These are phyloP conservation scores for Moricandia arvensis DNA, from an alignment of 345 rosid genomes.

Conservation along the genomic window DNA sequence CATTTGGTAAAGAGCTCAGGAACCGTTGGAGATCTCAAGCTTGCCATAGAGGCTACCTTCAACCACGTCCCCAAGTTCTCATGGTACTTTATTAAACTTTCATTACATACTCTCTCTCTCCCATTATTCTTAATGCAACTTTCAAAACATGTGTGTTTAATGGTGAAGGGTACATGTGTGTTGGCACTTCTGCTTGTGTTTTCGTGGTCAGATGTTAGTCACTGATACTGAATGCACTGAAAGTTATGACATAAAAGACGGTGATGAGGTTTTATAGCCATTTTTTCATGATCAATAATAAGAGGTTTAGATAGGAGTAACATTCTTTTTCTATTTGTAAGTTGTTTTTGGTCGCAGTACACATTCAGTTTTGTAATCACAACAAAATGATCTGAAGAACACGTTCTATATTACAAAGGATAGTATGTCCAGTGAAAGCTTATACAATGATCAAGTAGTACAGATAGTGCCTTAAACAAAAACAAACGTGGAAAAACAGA, in stretches of 20 bases:
- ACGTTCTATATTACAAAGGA: slow-evolving; percentile 28
- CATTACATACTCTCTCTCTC: not conserved
- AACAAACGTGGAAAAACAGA: slow-evolving; percentile 26
- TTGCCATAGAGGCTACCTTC: slow-evolving; percentile 70
- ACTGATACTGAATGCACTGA: slow-evolving; percentile 52
- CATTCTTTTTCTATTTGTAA: too few relatives aligned
- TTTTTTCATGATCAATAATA: not conserved
- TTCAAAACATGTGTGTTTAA: not conserved
- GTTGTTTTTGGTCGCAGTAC: not conserved
- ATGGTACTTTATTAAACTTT: slow-evolving; percentile 40
- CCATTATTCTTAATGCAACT: not conserved
- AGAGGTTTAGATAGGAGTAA: not conserved
- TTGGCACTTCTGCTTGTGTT: slow-evolving; percentile 80
- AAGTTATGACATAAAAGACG: slow-evolving; percentile 65
- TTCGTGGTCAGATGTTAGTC: slow-evolving; percentile 60
- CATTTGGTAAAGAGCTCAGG: slow-evolving; percentile 57
- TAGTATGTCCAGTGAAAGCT: slow-evolving; percentile 16
- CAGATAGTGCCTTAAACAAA: slow-evolving; percentile 27
- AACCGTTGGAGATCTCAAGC: slow-evolving; percentile 61
- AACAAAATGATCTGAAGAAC: slow-evolving; percentile 22
- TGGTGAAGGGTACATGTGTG: slow-evolving; percentile 75
- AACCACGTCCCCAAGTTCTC: slow-evolving; percentile 71
- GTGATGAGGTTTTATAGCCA: slow-evolving; percentile 58
- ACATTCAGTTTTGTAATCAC: slow-evolving; percentile 24
- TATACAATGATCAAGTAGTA: slow-evolving; percentile 13